These are phyloP conservation scores for Malassezia pachydermatis DNA, from an alignment of 1,284 basidiomycete genomes.

Conservation along the genomic window DNA sequence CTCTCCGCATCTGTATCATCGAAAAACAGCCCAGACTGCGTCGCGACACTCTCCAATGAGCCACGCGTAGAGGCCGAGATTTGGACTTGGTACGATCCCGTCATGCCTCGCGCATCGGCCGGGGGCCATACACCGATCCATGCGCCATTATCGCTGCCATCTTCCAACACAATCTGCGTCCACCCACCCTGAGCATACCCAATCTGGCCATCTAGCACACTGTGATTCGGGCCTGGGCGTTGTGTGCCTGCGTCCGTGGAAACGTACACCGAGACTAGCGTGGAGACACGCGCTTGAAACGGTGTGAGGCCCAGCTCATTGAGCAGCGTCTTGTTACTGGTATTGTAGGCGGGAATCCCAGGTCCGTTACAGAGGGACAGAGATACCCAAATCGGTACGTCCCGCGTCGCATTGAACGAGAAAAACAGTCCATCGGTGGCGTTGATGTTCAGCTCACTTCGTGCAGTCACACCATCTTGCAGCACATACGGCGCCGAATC, in stretches of 20 bases:
- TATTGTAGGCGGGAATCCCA: slow-evolving; percentile 34
- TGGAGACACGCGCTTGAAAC: slow-evolving; percentile 23
- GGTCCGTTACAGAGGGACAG: slow-evolving; percentile 38
- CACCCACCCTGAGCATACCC: slow-evolving; percentile 36
- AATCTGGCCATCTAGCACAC: not conserved
- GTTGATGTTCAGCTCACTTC: slow-evolving; percentile 20
- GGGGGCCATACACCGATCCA: slow-evolving; percentile 43
- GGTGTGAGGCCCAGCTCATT: slow-evolving; percentile 20
- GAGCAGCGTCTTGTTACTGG: slow-evolving; percentile 29
- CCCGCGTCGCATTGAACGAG: slow-evolving; percentile 21
- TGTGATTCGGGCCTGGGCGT: slow-evolving; percentile 24
- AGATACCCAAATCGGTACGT: slow-evolving; percentile 26
- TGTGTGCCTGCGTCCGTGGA: slow-evolving; percentile 20
- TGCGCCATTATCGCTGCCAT: slow-evolving; percentile 22
- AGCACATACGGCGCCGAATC: slow-evolving; percentile 5
- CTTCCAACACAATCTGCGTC: slow-evolving; percentile 21
- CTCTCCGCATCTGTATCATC: slow-evolving; percentile 43
- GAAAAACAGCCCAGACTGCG: slow-evolving; percentile 21
- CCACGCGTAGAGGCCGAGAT: slow-evolving; percentile 22
- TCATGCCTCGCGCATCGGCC: slow-evolving; percentile 20
- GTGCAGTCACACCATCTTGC: slow-evolving; percentile 25
- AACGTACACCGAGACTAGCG: slow-evolving; percentile 31
- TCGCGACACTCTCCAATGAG: slow-evolving; percentile 27
- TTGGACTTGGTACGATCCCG: slow-evolving; percentile 26
- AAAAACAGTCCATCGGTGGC: slow-evolving; percentile 24